These are phyloP conservation scores for Phytophthora constricta DNA, from an alignment of 352 stramenopile genomes.

Conservation along the genomic window DNA sequence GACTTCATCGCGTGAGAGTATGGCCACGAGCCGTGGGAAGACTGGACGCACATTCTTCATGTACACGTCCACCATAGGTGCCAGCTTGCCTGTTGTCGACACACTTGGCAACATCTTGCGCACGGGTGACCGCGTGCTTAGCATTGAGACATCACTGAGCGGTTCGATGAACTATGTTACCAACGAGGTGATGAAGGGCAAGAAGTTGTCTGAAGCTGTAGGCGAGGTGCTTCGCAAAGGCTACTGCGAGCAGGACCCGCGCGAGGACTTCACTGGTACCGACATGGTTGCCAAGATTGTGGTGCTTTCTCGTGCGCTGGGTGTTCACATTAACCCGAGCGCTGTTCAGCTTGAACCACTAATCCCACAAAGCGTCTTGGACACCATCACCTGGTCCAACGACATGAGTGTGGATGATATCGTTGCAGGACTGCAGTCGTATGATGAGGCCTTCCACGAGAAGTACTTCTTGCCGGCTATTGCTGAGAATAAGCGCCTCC, in stretches of 20 bases:
- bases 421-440: constrained; percentile 48
- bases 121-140: constrained; percentile 67
- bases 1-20: constrained; percentile 64
- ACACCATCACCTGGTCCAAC: constrained; percentile 52
- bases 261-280: constrained; percentile 68
- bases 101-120: constrained; percentile 79
- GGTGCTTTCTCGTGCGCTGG: constrained; percentile 68
- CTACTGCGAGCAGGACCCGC: constrained; percentile 74
- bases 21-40: constrained; percentile 45
- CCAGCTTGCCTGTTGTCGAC: constrained; percentile 73
- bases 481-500: constrained; percentile 54
- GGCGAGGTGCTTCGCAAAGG: constrained; percentile 53
- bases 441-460: constrained; percentile 65
- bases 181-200: constrained; percentile 78
- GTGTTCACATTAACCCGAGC: constrained; percentile 51
- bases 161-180: constrained; percentile 79
- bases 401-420: constrained; percentile 59
- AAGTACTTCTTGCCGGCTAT: constrained; percentile 58
- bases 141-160: constrained; percentile 69
- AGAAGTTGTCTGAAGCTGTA: constrained; percentile 63
- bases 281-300: constrained; percentile 80
- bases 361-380: constrained; percentile 52
- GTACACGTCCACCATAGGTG: constrained; percentile 82
- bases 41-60: constrained; percentile 74
- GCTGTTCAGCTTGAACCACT: constrained; percentile 62